These are phyloP conservation scores for Boletellus ananas DNA, from an alignment of 768 basidiomycete genomes.

Conservation along the genomic window DNA sequence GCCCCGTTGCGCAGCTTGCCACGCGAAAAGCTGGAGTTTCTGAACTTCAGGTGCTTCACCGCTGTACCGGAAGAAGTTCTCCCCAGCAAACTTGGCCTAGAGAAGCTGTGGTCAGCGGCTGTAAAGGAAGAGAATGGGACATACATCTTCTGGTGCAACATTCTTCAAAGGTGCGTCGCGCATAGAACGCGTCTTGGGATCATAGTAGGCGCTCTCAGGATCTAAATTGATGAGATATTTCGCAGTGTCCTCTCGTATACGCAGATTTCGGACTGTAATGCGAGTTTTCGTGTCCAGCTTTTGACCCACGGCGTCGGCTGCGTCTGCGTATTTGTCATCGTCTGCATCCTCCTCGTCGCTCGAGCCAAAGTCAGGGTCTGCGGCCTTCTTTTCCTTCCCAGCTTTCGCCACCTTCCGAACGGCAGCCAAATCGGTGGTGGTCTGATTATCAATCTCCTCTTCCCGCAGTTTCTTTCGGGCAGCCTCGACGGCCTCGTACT, in stretches of 20 bases:
- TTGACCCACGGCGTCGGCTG: slow-evolving; percentile 96
- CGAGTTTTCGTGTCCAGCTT: slow-evolving; percentile 98
- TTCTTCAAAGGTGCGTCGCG: slow-evolving; percentile 87
- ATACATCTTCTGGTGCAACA: slow-evolving; percentile 81
- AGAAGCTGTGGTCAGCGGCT: slow-evolving; percentile 3
- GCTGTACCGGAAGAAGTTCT: slow-evolving; percentile 89
- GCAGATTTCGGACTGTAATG: slow-evolving; percentile 95
- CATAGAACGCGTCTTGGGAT: slow-evolving; percentile 99
- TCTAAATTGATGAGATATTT: slow-evolving; percentile 98
- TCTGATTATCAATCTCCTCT: slow-evolving; percentile 97
- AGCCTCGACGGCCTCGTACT: slow-evolving; percentile 89
- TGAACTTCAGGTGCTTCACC: slow-evolving; percentile 94
- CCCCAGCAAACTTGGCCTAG: slow-evolving; percentile 88
- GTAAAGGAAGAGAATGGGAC: slow-evolving; percentile 24
- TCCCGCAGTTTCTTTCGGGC: slow-evolving; percentile 88
- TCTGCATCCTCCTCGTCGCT: slow-evolving; percentile 95
- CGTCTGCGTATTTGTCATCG: slow-evolving; percentile 97
- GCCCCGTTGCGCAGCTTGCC: slow-evolving; percentile 90
- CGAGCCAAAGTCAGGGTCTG: slow-evolving; percentile 91
- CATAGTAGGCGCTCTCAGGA: slow-evolving; percentile 94
- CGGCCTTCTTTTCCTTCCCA: slow-evolving; percentile 63
- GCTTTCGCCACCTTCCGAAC: slow-evolving; percentile 95
- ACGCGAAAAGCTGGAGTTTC: slow-evolving; percentile 91
- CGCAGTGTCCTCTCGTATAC: slow-evolving; percentile 98
- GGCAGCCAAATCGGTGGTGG: slow-evolving; percentile 84